Base-by-base conservation (phyloP, 2,329 filamentous ascomycete genomes). In the Penicillium crustosum region DNA sequence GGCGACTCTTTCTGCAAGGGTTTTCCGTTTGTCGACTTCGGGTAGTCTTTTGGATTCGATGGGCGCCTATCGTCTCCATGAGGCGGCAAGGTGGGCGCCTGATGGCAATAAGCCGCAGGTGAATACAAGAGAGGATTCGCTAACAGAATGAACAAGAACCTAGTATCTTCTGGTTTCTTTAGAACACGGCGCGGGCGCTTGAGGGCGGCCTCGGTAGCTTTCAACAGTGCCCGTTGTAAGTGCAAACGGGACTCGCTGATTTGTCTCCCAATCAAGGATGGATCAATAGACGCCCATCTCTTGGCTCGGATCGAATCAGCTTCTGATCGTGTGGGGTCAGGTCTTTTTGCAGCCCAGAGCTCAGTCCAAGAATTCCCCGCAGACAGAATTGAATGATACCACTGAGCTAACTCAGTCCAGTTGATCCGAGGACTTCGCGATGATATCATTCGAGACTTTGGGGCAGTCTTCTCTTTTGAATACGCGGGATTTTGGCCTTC, bases 81-180 rank as follows among this genome's bases (percentile, higher is more conserved):
- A 25, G 65, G 53, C 8, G 61, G 35, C 38, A 67, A 42, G 48
- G 65, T 49, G 55, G 63, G 10, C 53, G 61, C 36, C 6, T 57
- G 15, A 9, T 61, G 51, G 49, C 63, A 35, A 50, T 64, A 64
- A 21, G 68, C 51, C 41, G 60, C 59, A 41, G 76, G 75, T 25
- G 81, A 77, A 61, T 88, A 83, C 9, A 97, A 73, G 3, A 93
- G 79, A 6, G 93, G 93, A 70, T 96, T 96, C 19, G 86, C 85
- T 38, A 94, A 74, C 25, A 95, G 78, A 33, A 96, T 86, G 17
- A 96, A 78, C 19, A 96, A 78, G 71, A 93, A 94, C 6, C 92
- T 83, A 39, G 89, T 78, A 65, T 95, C 86, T 59, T 87, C 83
- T 0, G 89, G 85, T 27, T 85, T 83, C 48, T 80, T 83, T 50